Evolutionary conservation across 345 rosid genomes (phyloP).

Genomic region (Jatropha curcas): DNA sequence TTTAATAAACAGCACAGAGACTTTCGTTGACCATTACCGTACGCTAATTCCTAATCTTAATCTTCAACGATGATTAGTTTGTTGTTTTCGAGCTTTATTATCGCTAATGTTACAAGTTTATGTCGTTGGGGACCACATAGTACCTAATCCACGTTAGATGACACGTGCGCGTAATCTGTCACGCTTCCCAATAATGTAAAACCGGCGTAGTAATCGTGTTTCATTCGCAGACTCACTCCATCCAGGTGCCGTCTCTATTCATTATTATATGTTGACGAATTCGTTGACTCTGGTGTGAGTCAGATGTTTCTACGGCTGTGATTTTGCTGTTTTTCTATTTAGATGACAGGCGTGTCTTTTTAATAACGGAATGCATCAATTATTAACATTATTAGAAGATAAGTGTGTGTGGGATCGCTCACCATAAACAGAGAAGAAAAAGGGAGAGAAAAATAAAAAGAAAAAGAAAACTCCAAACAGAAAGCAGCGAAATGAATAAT

Average conservation of each 20-base stretch:
- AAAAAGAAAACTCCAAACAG: background rate
- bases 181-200: background rate
- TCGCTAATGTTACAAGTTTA: too few species aligned
- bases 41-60: too few species aligned
- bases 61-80: background rate
- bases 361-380: background rate
- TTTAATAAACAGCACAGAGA: too few species aligned
- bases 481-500: constrained; percentile 15
- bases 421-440: too few species aligned
- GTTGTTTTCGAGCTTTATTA: background rate
- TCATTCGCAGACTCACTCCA: background rate
- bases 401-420: background rate
- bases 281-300: background rate
- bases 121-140: background rate
- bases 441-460: background rate
- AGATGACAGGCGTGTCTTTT: background rate
- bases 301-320: constrained; percentile 11
- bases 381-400: background rate
- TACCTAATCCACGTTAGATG: background rate
- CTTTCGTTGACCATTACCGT: background rate
- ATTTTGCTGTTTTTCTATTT: constrained; percentile 9
- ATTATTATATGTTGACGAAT: background rate
- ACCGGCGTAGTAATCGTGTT: background rate
- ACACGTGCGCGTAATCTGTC: background rate
- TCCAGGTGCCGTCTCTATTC: constrained; percentile 10